Percentiles rank a stretch among this genome's conserved stretches.
phyloP scores from a whole-genome alignment of 768 basidiomycete species.

The Exsudoporus frostii region DNA sequence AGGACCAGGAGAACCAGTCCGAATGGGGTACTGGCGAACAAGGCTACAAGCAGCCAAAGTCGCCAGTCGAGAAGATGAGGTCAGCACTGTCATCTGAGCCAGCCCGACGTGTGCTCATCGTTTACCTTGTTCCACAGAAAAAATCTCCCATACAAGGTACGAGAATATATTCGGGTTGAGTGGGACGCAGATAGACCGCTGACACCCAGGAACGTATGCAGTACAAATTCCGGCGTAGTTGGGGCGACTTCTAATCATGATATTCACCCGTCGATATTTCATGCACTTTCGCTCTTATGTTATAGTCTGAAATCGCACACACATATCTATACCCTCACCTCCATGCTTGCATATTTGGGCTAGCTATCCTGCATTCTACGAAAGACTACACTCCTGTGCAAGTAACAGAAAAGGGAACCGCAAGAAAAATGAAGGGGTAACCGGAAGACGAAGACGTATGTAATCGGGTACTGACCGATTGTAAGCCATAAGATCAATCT shows the following conservation, averaged over 20 bases:
- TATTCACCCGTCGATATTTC: slow-evolving; percentile 8
- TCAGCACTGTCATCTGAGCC: slow-evolving; percentile 25
- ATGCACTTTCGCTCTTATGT: neutral
- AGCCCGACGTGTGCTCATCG: slow-evolving; percentile 1
- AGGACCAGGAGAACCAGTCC: slow-evolving; percentile 50
- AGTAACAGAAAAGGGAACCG: neutral
- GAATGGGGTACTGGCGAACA: slow-evolving; percentile 72
- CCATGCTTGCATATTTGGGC: slow-evolving; percentile 4
- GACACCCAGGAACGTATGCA: slow-evolving; percentile 58
- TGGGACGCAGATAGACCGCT: slow-evolving; percentile 37
- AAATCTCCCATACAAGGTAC: slow-evolving; percentile 88
- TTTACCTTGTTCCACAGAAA: slow-evolving; percentile 40
- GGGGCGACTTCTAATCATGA: slow-evolving; percentile 73
- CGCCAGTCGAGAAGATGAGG: slow-evolving; percentile 76
- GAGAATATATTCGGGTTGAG: slow-evolving; percentile 5
- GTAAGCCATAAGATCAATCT: neutral
- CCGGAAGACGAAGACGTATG: neutral
- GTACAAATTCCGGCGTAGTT: slow-evolving; percentile 87
- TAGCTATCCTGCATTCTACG: neutral
- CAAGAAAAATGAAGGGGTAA: slow-evolving; percentile 1
- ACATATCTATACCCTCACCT: slow-evolving; percentile 28
- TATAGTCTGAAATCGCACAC: slow-evolving; percentile 11
- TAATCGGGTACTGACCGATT: neutral
- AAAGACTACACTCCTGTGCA: slow-evolving; percentile 4
- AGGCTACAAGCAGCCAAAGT: slow-evolving; percentile 71